A percentile compares a stretch with the other conserved stretches of the same genome.
Conservation (phyloP, 2,329 filamentous ascomycete genomes). For the Fusarium heterosporum region DNA sequence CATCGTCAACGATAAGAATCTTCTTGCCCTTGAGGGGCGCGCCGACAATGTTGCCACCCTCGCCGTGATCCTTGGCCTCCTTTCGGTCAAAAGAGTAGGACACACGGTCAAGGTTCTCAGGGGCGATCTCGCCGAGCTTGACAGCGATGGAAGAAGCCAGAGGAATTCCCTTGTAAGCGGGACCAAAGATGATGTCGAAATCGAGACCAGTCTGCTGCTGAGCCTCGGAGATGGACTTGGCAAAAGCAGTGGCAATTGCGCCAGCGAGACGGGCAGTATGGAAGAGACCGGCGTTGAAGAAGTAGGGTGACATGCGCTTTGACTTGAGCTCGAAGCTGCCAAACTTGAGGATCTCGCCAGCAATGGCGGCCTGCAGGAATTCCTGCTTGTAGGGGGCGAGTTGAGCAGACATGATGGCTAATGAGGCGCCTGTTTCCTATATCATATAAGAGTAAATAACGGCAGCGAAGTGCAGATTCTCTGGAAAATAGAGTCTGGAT, state of each 20-base stretch:
- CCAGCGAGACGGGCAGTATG: conserved; percentile 82
- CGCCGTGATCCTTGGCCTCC: conserved; percentile 95
- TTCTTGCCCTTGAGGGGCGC: conserved; percentile 85
- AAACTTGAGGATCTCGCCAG: conserved; percentile 79
- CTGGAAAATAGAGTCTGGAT: background rate
- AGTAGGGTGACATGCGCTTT: conserved; percentile 91
- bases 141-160: conserved; percentile 82
- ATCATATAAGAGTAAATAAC: background rate
- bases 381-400: conserved; percentile 75
- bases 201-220: conserved; percentile 58
- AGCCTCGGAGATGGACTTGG: conserved; percentile 69
- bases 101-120: conserved; percentile 72
- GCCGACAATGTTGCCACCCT: conserved; percentile 93
- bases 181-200: conserved; percentile 91
- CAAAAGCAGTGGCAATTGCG: conserved; percentile 85
- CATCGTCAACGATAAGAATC: conserved; percentile 93
- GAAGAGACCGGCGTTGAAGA: conserved; percentile 96
- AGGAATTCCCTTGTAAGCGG: conserved; percentile 97
- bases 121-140: conserved; percentile 78
- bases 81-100: conserved; percentile 96
- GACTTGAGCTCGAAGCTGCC: conserved; percentile 93
- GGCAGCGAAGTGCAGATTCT: background rate
- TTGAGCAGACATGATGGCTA: conserved; percentile 53
- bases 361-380: conserved; percentile 77
- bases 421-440: background rate